phyloP scores from a whole-genome alignment of 306 rosid genomes.

The Carpinus fangiana region DNA sequence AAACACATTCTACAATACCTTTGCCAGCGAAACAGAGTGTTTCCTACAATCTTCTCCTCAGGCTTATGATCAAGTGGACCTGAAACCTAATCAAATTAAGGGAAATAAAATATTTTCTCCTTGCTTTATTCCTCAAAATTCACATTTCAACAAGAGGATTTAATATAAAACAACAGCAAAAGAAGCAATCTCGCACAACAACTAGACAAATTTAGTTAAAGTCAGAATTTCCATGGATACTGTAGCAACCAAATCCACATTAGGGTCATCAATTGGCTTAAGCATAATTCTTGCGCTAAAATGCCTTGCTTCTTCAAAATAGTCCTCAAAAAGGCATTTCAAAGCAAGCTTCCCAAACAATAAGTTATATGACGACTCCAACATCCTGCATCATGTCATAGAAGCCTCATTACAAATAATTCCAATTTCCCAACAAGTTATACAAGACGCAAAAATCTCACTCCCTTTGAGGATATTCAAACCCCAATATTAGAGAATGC shows the following conservation, averaged over 20 bases:
- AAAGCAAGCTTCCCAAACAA: constrained; percentile 86
- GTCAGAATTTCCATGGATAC: constrained; percentile 43
- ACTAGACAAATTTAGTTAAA: neutral
- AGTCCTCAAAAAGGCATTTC: constrained; percentile 77
- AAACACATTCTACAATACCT: constrained; percentile 46
- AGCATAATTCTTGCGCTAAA: constrained; percentile 79
- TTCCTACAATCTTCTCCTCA: constrained; percentile 55
- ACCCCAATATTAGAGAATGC: too few relatives aligned
- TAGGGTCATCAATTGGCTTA: constrained; percentile 94
- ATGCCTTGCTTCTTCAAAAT: constrained; percentile 69
- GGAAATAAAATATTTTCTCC: constrained; percentile 23
- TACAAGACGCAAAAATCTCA: too few relatives aligned
- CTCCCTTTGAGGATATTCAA: too few relatives aligned
- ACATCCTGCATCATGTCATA: constrained; percentile 64
- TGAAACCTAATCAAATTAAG: constrained; percentile 64
- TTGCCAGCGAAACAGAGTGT: constrained; percentile 96
- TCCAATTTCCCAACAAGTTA: neutral
- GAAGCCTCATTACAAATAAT: neutral
- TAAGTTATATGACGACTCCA: constrained; percentile 78
- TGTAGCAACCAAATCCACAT: constrained; percentile 89
- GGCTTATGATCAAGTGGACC: constrained; percentile 86
- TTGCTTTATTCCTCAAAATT: neutral
- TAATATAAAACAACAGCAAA: neutral
- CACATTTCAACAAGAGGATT: neutral
- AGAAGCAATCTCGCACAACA: neutral